Base-by-base conservation (phyloP, 352 stramenopile species). In the Globisporangium spiculum region DNA sequence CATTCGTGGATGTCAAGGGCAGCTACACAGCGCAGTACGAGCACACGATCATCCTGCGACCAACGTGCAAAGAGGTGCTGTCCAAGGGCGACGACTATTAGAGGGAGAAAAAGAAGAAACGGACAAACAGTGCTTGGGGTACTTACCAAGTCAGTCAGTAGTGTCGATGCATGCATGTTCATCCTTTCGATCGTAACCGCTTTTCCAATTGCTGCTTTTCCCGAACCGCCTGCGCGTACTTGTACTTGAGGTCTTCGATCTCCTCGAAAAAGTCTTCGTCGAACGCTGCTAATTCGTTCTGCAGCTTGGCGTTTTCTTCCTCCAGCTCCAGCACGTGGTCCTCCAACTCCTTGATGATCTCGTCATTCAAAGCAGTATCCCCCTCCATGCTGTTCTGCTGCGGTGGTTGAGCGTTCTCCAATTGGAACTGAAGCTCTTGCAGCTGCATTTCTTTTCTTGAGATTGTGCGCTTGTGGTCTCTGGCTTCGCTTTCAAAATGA, bases 1-100 rank as follows among this genome's bases (percentile, higher is more conserved):
- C 96, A n/a, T 83, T 99, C 0, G 94, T 86, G 68, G 97, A 99
- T 77, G 80, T 85, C 63, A 88, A 89, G 75, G 96, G 96, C 7
- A 96, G 81, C 64, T 99, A 98, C 79, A 97, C 97, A 20, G 96
- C 97, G 18, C 97, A 99, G 80, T 99, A 98, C 79, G 97, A 99
- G 75, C 97, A 99, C 81, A 99, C 96, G 7, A 81, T 99, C 60
- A 86, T 99, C 27, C 79, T 99, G 59, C 68, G 74, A 65, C 96
- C 96, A 34, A 98, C 91, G 50, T 98, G 93, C 75, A 99, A 99
- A 80, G 97, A 99, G 76, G 81, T 99, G 58, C 74, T 99, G 24
- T 98, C 90, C 63, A 79, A 93, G 27, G 97, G 97, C 20, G 94
- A 98, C 76, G 97, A 99, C 77, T 99, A 97, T 76, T 99, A 75